Evolutionary conservation across 140 eudicot species (phyloP), one percentile per base, ranked within the genome.

Genomic region (Oenanthe javanica): DNA sequence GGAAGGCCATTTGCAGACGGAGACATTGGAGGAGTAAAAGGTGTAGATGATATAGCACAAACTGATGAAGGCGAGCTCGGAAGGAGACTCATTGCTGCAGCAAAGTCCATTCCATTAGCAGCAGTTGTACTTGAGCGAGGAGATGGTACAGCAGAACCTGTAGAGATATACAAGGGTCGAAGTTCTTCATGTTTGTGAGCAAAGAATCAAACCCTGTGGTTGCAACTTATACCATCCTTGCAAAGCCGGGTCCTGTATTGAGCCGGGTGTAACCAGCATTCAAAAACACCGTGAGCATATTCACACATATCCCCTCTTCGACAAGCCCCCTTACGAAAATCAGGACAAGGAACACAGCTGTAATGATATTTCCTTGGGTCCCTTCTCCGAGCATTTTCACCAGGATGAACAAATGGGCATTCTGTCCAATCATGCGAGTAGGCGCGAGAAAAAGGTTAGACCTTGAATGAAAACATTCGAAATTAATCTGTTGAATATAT

Each of bases 361-460:
- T 92, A 92, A 77, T 92, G 97, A 80, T 82, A 92, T 81, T 92
- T 92, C 64, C 97, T 79, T 2, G 96, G 97, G 51, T 92, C 97
- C 79, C 97, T 77, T 75, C 97, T 90, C 54, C 97, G 89, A 0
- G 97, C 97, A 9, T 92, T 92, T 80, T 92, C 97, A 2, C 97
- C 97, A 5, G 97, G 97, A 83, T 92, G 97, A 61, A 92, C 93
- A 80, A 92, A 92, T 2, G 97, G 97, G 88, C 96, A 92, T 79
- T 92, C 97, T 0, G 97, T 92, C 97, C 97, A 92, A 61, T 92
- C 97, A 61, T 92, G 97, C 1, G 97, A 92, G 82, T 92, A 92
- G 52, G 97, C 97, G 1, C 96, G 93, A 25, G 97, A 92, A 79
- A 96, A 92, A 0, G 97, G 96, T 18, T 96, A 86, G 48, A 92